phyloP scores from a whole-genome alignment of 1,284 basidiomycete genomes.

The Cryptococcus hybrid region DNA sequence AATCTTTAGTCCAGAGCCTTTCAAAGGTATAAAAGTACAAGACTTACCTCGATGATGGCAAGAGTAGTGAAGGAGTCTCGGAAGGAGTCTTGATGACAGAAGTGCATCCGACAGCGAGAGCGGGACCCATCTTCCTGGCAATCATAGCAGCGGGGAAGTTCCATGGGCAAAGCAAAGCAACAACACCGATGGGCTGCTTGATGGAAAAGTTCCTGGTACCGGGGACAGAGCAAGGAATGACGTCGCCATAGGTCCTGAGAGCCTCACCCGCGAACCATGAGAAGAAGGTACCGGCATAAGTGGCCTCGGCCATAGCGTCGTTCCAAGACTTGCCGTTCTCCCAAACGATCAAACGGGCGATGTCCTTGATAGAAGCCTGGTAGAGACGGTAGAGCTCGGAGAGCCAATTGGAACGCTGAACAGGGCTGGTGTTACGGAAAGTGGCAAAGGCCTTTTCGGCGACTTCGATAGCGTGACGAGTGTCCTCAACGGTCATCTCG shows the following conservation, averaged over 20 bases:
- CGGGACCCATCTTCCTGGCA: slow-evolving; percentile 58
- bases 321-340: slow-evolving; percentile 91
- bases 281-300: slow-evolving; percentile 78
- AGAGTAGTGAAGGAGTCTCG: slow-evolving; percentile 91
- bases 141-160: slow-evolving; percentile 91
- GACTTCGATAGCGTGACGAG: slow-evolving; percentile 72
- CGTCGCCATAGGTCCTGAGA: slow-evolving; percentile 67
- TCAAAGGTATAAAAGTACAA: not conserved
- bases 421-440: slow-evolving; percentile 70
- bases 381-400: slow-evolving; percentile 32
- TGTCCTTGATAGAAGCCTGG: slow-evolving; percentile 36
- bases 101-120: slow-evolving; percentile 91
- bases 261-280: slow-evolving; percentile 88
- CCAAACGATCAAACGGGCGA: slow-evolving; percentile 47
- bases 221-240: slow-evolving; percentile 73
- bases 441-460: slow-evolving; percentile 72
- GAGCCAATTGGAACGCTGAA: slow-evolving; percentile 32
- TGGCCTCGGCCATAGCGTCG: slow-evolving; percentile 77
- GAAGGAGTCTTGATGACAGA: slow-evolving; percentile 93
- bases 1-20: no score
- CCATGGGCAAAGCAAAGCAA: slow-evolving; percentile 54
- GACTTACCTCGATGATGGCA: slow-evolving; percentile 55
- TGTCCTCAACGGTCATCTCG: slow-evolving; percentile 81
- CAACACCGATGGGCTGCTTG: slow-evolving; percentile 83
- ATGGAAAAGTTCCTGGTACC: slow-evolving; percentile 83